Percentiles rank a stretch among this genome's conserved stretches.
Evolutionary conservation across 108 stramenopile genomes (phyloP).

Genomic region (Conticribra guillardii): DNA sequence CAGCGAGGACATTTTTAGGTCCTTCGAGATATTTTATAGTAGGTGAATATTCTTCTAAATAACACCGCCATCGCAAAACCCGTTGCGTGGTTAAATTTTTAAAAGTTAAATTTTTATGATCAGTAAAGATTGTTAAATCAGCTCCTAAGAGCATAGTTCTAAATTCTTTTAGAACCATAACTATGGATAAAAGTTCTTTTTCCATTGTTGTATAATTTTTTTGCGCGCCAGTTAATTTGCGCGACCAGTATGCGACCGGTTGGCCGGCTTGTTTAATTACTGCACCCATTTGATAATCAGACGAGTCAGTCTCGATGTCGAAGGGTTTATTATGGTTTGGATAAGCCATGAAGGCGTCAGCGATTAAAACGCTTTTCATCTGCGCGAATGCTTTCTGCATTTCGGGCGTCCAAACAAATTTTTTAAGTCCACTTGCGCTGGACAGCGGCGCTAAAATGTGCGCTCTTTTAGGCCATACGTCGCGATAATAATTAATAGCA

Average conservation of each 20-base stretch:
- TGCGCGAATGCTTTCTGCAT: conserved; percentile 25
- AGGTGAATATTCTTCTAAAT: too few species aligned
- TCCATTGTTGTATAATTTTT: conserved; percentile 10
- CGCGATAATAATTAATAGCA: conserved; percentile 41
- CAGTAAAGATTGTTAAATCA: too few species aligned
- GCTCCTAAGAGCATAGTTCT: background rate
- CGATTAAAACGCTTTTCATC: conserved; percentile 12
- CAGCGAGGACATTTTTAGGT: too few species aligned
- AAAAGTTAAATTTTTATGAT: too few species aligned
- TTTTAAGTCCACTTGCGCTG: background rate
- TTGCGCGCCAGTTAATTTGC: background rate
- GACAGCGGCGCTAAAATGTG: conserved; percentile 52
- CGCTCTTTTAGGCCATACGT: conserved; percentile 54
- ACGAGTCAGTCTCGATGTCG: conserved; percentile 33
- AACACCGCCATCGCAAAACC: too few species aligned
- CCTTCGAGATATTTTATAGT: too few species aligned
- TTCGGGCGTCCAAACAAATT: conserved; percentile 31
- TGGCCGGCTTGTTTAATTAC: conserved; percentile 11
- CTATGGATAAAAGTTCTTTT: conserved; percentile 19
- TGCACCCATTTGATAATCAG: conserved; percentile 18
- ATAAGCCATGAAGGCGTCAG: conserved; percentile 10
- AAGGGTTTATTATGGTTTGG: conserved; percentile 31
- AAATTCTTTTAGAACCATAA: background rate
- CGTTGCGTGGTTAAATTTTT: too few species aligned
- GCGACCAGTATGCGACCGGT: conserved; percentile 26